These are phyloP conservation scores for Linanthus parryae DNA, from an alignment of 148 eudicot genomes.

Conservation along the genomic window DNA sequence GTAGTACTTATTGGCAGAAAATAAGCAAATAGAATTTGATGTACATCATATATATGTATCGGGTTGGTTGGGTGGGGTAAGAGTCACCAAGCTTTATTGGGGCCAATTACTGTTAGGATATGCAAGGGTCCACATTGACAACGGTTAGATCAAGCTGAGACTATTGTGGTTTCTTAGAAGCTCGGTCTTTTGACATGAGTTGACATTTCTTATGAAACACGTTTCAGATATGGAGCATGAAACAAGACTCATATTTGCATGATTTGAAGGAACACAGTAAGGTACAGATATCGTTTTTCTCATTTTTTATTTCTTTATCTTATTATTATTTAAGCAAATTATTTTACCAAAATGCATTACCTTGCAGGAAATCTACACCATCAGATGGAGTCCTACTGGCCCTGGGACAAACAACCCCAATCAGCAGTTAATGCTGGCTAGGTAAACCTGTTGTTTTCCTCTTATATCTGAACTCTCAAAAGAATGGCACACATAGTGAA, in stretches of 20 bases:
- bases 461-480: too few relatives aligned
- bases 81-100: too few relatives aligned
- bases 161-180: too few relatives aligned
- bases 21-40: too few relatives aligned
- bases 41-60: too few relatives aligned
- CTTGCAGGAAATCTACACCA: conserved; percentile 56
- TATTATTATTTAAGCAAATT: not conserved
- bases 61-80: too few relatives aligned
- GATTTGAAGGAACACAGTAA: conserved; percentile 59
- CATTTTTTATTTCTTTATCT: not conserved
- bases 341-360: not conserved
- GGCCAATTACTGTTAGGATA: too few relatives aligned
- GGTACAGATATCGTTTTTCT: conserved; percentile 24
- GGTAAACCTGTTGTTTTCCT: conserved; percentile 51
- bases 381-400: conserved; percentile 73
- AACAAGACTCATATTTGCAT: conserved; percentile 49
- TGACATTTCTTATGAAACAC: not conserved
- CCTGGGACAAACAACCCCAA: conserved; percentile 61
- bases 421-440: conserved; percentile 58
- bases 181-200: too few relatives aligned
- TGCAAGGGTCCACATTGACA: too few relatives aligned
- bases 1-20: too few relatives aligned
- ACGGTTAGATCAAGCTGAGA: too few relatives aligned
- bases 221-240: conserved; percentile 60
- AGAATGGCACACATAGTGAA: too few relatives aligned